Base-by-base conservation (phyloP, 1,284 basidiomycete genomes). In the Heterobasidion annosum region DNA sequence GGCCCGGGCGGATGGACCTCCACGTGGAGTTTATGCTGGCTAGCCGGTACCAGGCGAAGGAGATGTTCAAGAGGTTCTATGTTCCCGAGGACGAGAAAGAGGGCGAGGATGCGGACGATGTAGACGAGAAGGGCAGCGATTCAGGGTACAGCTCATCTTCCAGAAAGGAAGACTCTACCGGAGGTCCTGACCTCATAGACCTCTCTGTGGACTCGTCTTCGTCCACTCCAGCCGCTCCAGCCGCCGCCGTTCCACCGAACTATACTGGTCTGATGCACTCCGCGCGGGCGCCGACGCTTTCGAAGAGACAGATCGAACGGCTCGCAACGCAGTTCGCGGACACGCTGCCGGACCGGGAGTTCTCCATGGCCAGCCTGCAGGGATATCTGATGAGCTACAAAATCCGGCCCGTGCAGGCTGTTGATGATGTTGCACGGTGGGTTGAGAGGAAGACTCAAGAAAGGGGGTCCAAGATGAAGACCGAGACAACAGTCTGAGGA, bases 1-100 rank as follows among this genome's bases (percentile, higher is more conserved):
- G 88, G n/a, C 84, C 88, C 2, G 88, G 88, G 40, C 81, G 88
- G 5, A 84, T 90, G 78, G 88, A 91, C 64, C 62, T 89, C n/a
- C 85, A 88, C 61, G 70, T 91, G 54, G 79, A 88, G 61, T 90
- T 89, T 68, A 78, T 77, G 60, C 72, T 82, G 19, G 82, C 88
- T 8, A 85, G 82, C 63, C 76, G 71, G 54, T 80, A 75, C 67
- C 86, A 91, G 62, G 83, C 82, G 1, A 67, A 67, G 40, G 77
- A 82, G 60, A 69, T 90, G 2, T 90, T 81, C 67, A 74, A 71
- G 47, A 73, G 77, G 52, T 90, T 91, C 70, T 90, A 83, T 63
- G 67, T 79, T 3, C 82, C 70, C 1, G 58, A 57, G 3, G 58
- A 57, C 3, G 66, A 66, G 40, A 64, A 37, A 32, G 10, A 46